A percentile compares a stretch with the other conserved stretches of the same genome.
phyloP scores from a whole-genome alignment of 495 filamentous ascomycete species.

The Penicillium robsamsonii region DNA sequence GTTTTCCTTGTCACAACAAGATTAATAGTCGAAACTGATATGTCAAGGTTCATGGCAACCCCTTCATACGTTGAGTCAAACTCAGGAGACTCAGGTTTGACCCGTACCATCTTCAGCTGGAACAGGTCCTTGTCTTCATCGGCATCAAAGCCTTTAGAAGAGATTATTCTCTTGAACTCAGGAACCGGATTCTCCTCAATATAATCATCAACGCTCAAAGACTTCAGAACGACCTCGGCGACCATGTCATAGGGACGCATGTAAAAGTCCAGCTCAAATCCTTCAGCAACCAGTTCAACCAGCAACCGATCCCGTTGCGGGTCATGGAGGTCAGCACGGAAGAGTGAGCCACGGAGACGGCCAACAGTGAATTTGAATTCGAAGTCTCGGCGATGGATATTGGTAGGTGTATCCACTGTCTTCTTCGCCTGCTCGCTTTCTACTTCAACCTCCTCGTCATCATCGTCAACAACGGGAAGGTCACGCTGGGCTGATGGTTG shows the following conservation, averaged over 20 bases:
- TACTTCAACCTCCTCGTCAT: slow-evolving; percentile 68
- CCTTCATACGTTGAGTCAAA: slow-evolving; percentile 89
- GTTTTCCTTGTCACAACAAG: slow-evolving; percentile 91
- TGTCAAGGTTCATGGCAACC: slow-evolving; percentile 87
- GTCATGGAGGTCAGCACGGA: slow-evolving; percentile 77
- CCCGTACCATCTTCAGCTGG: slow-evolving; percentile 80
- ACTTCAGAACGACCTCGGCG: slow-evolving; percentile 81
- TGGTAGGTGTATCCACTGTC: slow-evolving; percentile 53
- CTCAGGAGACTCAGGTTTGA: slow-evolving; percentile 88
- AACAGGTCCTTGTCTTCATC: slow-evolving; percentile 80
- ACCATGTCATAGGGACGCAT: slow-evolving; percentile 87
- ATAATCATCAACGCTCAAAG: slow-evolving; percentile 89
- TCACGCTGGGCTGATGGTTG: slow-evolving; percentile 65
- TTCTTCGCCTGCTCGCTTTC: slow-evolving; percentile 62
- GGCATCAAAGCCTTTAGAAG: slow-evolving; percentile 72
- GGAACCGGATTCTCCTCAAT: slow-evolving; percentile 84
- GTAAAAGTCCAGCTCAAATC: slow-evolving; percentile 83
- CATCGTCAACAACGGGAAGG: slow-evolving; percentile 75
- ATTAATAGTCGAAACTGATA: slow-evolving; percentile 92
- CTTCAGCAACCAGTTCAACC: slow-evolving; percentile 86
- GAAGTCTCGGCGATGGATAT: slow-evolving; percentile 82
- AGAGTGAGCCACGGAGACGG: slow-evolving; percentile 86
- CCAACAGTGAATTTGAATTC: slow-evolving; percentile 96
- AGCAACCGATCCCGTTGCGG: slow-evolving; percentile 75
- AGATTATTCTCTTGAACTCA: slow-evolving; percentile 94